These are phyloP conservation scores for Striga hermonthica DNA, from an alignment of 305 asterid species.

Conservation along the genomic window DNA sequence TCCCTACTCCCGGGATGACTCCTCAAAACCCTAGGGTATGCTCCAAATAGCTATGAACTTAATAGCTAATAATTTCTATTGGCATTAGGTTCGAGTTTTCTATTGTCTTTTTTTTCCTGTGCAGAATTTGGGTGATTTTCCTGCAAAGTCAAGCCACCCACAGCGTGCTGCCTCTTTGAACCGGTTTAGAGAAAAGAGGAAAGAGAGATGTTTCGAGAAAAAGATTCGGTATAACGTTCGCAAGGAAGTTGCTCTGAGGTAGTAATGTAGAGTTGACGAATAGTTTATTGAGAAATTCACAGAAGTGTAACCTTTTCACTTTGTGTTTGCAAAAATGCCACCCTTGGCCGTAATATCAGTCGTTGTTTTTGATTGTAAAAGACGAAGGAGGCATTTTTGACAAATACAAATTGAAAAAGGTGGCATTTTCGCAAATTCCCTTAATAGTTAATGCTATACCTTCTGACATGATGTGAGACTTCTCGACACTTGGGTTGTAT, in stretches of 20 bases:
- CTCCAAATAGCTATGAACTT: slow-evolving; percentile 9
- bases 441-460: no score
- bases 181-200: slow-evolving; percentile 90
- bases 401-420: no score
- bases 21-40: slow-evolving; percentile 73
- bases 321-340: no score
- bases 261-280: slow-evolving; percentile 17
- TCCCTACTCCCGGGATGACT: slow-evolving; percentile 62
- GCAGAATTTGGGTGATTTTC: slow-evolving; percentile 63
- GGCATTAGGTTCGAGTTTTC: slow-evolving; percentile 15
- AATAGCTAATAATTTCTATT: neutral
- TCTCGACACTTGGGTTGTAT: no score
- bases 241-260: slow-evolving; percentile 98
- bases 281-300: no score
- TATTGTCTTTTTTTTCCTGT: slow-evolving; percentile 28
- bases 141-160: slow-evolving; percentile 79
- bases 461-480: no score
- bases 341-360: no score
- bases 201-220: slow-evolving; percentile 92
- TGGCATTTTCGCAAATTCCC: no score
- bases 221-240: slow-evolving; percentile 91
- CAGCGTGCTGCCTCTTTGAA: slow-evolving; percentile 91
- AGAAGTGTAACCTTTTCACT: no score
- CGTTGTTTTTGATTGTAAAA: no score
- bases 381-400: no score